Evolutionary conservation across 345 rosid species (phyloP).

Genomic region (Citrus cavaleriei): DNA sequence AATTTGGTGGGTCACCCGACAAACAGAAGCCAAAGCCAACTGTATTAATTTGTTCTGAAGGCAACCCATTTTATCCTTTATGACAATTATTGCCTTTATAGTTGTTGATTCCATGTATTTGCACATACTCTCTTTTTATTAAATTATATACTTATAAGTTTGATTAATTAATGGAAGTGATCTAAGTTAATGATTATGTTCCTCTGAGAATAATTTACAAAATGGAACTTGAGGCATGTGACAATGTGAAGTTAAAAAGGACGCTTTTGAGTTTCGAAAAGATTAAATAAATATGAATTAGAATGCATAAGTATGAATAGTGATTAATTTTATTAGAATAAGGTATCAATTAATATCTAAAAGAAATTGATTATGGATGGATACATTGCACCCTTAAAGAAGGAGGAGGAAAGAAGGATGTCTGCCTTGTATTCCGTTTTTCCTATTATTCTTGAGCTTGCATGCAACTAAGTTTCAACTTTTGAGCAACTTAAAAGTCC

Average conservation of each 20-base stretch:
- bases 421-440: not conserved
- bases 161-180: slow-evolving; percentile 1
- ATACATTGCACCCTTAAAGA: not conserved
- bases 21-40: not conserved
- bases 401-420: not conserved
- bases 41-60: not conserved
- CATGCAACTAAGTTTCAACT: not conserved
- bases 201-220: slow-evolving; percentile 2
- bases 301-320: too few species aligned
- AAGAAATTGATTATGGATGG: not conserved
- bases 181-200: slow-evolving; percentile 37
- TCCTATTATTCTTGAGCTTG: not conserved
- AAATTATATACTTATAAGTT: not conserved
- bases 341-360: too few species aligned
- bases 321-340: too few species aligned
- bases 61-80: not conserved
- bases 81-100: not conserved
- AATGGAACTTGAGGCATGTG: slow-evolving; percentile 26
- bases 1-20: slow-evolving; percentile 2
- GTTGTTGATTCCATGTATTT: slow-evolving; percentile 17
- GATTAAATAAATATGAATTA: not conserved
- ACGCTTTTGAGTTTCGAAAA: too few species aligned
- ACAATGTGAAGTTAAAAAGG: not conserved
- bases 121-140: not conserved
- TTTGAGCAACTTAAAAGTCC: not conserved